Evolutionary conservation across 2,329 filamentous ascomycete species (phyloP).

Genomic region (Orbilia blumenaviensis): DNA sequence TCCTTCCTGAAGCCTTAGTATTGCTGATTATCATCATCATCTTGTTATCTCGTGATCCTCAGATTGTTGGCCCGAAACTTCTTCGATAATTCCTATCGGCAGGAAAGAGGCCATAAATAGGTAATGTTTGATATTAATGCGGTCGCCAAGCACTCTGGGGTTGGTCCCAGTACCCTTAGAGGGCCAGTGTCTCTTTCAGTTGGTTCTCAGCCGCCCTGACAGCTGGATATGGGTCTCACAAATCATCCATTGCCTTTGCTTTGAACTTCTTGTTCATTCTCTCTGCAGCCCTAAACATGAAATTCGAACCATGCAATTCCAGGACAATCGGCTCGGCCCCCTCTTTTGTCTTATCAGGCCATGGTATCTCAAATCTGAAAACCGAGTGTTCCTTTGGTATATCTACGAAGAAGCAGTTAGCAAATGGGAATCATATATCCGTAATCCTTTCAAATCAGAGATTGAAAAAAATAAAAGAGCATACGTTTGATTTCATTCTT

Average conservation of each 20-base stretch:
- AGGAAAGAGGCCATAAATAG: too few species aligned
- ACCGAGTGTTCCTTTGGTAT: conserved; percentile 90
- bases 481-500: conserved; percentile 74
- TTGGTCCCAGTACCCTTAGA: too few species aligned
- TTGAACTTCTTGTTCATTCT: conserved; percentile 93
- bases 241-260: conserved; percentile 76
- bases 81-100: too few species aligned
- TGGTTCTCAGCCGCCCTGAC: too few species aligned
- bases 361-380: conserved; percentile 78
- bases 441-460: not conserved
- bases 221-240: too few species aligned
- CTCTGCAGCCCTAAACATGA: conserved; percentile 82
- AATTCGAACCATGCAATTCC: conserved; percentile 87
- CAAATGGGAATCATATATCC: not conserved
- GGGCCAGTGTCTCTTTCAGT: too few species aligned
- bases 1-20: too few species aligned
- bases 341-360: conserved; percentile 54
- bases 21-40: too few species aligned
- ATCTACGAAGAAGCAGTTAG: conserved; percentile 60
- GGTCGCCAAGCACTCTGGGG: too few species aligned
- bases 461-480: conserved; percentile 56
- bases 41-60: too few species aligned
- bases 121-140: too few species aligned
- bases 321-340: conserved; percentile 71
- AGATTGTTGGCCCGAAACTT: too few species aligned